A percentile compares a stretch with the other conserved stretches of the same genome.
Evolutionary conservation across 192 early-diverging fungal species (phyloP).

Genomic region (Coemansia sp.): DNA sequence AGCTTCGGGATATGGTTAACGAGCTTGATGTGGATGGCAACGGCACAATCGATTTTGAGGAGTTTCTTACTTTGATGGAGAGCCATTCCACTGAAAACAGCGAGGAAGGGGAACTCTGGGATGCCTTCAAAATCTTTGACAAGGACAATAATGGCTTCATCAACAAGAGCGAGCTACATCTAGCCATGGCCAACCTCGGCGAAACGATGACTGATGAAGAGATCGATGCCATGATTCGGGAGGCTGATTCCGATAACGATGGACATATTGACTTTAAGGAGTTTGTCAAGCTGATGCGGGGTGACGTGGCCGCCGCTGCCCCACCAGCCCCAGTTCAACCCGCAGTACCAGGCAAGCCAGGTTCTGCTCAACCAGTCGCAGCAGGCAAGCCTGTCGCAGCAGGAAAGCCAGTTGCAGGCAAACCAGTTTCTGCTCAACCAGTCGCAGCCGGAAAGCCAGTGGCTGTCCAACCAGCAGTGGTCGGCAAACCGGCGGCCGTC

Average conservation of each 20-base stretch:
- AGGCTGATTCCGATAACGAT: constrained; percentile 83
- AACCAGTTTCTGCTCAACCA: too few relatives aligned
- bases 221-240: constrained; percentile 77
- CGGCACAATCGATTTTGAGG: constrained; percentile 91
- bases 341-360: too few relatives aligned
- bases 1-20: constrained; percentile 93
- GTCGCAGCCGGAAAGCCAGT: too few relatives aligned
- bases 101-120: constrained; percentile 85
- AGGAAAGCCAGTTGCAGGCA: too few relatives aligned
- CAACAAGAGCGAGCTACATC: constrained; percentile 82
- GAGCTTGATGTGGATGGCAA: constrained; percentile 94
- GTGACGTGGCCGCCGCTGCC: neutral
- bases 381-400: too few relatives aligned
- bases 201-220: constrained; percentile 78
- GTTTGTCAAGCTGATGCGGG: constrained; percentile 71
- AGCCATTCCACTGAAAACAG: constrained; percentile 76
- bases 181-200: constrained; percentile 90
- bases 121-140: constrained; percentile 96
- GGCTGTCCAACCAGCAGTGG: too few relatives aligned
- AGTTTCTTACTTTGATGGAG: constrained; percentile 93
- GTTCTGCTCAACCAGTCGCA: too few relatives aligned
- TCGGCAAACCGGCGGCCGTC: too few relatives aligned
- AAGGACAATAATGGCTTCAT: constrained; percentile 92
- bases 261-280: constrained; percentile 89
- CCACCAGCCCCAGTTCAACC: neutral